Conservation (phyloP, 192 early-diverging fungal genomes). For the Coemansia sp. region DNA sequence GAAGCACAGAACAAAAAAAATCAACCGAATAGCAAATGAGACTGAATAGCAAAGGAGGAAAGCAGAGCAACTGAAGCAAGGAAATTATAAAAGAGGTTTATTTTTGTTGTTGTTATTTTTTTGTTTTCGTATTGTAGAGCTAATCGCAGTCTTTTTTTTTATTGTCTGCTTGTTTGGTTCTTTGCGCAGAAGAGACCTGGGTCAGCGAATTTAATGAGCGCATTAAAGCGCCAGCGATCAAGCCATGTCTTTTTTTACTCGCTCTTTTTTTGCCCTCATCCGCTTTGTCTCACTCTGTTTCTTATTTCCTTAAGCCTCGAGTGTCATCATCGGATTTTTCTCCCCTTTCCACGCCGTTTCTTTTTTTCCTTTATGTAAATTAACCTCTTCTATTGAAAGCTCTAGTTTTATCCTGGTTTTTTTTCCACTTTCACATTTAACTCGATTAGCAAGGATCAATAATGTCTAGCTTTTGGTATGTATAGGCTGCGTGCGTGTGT, state of each 20-base stretch:
- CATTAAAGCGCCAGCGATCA: too few relatives aligned
- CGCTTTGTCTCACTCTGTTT: too few relatives aligned
- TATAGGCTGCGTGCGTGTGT: neutral
- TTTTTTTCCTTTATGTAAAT: neutral
- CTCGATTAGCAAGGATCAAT: neutral
- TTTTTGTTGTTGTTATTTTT: neutral
- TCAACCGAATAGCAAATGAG: neutral
- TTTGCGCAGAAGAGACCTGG: too few relatives aligned
- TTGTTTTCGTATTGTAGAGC: too few relatives aligned
- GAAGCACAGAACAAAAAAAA: conserved; percentile 4
- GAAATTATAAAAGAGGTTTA: neutral
- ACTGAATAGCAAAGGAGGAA: neutral
- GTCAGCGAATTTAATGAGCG: neutral
- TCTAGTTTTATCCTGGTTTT: too few relatives aligned
- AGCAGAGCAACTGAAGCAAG: too few relatives aligned
- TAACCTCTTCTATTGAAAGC: too few relatives aligned
- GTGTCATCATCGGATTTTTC: neutral
- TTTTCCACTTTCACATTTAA: neutral
- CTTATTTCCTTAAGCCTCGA: too few relatives aligned
- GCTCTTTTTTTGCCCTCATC: neutral
- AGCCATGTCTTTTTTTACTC: neutral
- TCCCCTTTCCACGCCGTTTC: neutral
- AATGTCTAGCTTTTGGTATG: conserved; percentile 12
- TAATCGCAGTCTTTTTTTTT: too few relatives aligned
- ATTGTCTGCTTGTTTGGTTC: conserved; percentile 5